Evolutionary conservation across 768 basidiomycete genomes (phyloP), one percentile per base, ranked within the genome.

Genomic region (Agaricus blazei): DNA sequence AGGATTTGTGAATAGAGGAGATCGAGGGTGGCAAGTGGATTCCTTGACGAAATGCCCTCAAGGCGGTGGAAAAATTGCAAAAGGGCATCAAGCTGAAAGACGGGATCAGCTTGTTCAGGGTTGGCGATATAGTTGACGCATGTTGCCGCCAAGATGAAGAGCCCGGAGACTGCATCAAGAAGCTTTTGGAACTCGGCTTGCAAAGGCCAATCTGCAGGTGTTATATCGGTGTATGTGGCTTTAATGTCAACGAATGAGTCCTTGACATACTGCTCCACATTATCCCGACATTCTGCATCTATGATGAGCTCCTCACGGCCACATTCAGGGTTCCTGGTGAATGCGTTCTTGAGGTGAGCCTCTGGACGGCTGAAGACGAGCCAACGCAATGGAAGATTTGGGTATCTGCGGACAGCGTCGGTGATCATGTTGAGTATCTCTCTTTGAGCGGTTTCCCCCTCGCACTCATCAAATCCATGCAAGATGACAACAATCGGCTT

Each of bases 381-480:
- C 51, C 51, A 52, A 7, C 43, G 40, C 4, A 52, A 4, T 1
- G 51, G 51, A 23, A 44, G 19, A 1, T 31, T 42, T 15, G 6
- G 9, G 7, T 44, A 15, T 1, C 11, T 29, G 4, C 36, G 51
- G 7, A 44, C 23, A 4, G 41, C 7, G 7, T 52, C 51, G 9
- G 26, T 24, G n/a, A 52, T 44, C 41, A 52, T 27, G 1, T 28
- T 24, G 11, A 51, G 8, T n/a, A 56, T 34, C 23, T 56, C 48
- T 14, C 19, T 2, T 27, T 56, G 55, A n/a, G 38, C 19, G 19
- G 24, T 23, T 28, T 56, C n/a, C 14, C 55, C 55, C 1, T 43
- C 26, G 29, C 55, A 56, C 19, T 56, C 55, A 34, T 56, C 48
- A 1, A 56, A 24, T 4, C 55, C 55, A 19, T 56, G 48, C 8